Base-by-base conservation (phyloP, 2,329 filamentous ascomycete species). In the Pleoardoris graminearum region DNA sequence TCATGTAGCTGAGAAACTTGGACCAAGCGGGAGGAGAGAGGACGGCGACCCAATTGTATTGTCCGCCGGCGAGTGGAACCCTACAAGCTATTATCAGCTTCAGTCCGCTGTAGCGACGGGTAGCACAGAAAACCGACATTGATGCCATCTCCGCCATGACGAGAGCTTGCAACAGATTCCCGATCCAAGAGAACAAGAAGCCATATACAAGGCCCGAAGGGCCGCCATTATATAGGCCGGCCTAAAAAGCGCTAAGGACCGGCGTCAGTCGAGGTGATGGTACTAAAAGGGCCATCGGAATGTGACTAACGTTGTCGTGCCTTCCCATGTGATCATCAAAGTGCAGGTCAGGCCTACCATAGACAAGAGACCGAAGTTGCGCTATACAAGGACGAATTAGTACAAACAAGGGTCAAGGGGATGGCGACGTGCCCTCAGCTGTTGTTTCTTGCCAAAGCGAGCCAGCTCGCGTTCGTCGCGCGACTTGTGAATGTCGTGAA, bases 21-120 rank as follows among this genome's bases (percentile, higher is more conserved):
- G n/a, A n/a, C n/a, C n/a, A n/a, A n/a, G n/a, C n/a, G n/a, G n/a
- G n/a, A n/a, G n/a, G n/a, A n/a, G n/a, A n/a, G n/a, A n/a, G n/a
- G n/a, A n/a, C n/a, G 42, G 72, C 62, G 50, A 80, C 73, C 1
- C 75, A 68, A 56, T 77, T 77, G 19, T 12, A 29, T 7, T 29
- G 27, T 29, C 12, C 27, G n/a, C n/a, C n/a, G n/a, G n/a, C n/a
- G n/a, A n/a, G n/a, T n/a, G n/a, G n/a, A n/a, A n/a, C n/a, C n/a
- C n/a, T n/a, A n/a, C 27, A 29, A 29, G 27, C 7, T 29, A 29
- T 12, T 7, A 29, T 7, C 27, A 12, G 27, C 12, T 12, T 29
- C 27, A 29, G 27, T 29, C 12, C 27, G 12, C 27, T 29, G 7
- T 7, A 12, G 27, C 12, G 27, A 12, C 12, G 12, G 7, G 27